Conservation (phyloP, 83 land plant species). For the Thuja plicata region DNA sequence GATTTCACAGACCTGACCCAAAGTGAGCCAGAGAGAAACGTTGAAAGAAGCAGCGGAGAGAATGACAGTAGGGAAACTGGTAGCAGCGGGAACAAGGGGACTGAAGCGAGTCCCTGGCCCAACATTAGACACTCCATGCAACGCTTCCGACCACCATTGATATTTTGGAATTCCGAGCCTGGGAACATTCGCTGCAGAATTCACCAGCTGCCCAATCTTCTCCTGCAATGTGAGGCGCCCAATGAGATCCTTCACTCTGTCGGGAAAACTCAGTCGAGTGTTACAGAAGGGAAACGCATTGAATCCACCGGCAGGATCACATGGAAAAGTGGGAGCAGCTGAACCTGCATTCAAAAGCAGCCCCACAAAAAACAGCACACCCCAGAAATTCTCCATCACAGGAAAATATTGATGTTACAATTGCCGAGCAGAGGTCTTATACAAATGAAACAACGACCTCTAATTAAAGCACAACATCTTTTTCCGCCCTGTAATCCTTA, state of each 20-base stretch:
- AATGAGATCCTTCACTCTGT: conserved; percentile 12
- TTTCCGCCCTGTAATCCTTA: too few relatives aligned
- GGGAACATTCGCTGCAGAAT: conserved; percentile 20
- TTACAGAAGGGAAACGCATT: too few relatives aligned
- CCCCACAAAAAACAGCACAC: too few relatives aligned
- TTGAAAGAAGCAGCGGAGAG: conserved; percentile 76
- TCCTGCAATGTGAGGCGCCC: conserved; percentile 22
- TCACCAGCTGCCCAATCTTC: conserved; percentile 36
- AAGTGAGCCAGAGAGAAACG: conserved; percentile 62
- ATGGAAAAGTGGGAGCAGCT: too few relatives aligned
- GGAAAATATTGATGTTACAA: too few relatives aligned
- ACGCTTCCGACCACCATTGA: conserved; percentile 55
- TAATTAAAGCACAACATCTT: too few relatives aligned
- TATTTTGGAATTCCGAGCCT: conserved; percentile 41
- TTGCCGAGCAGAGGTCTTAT: too few relatives aligned
- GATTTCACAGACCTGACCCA: conserved; percentile 47
- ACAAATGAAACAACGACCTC: too few relatives aligned
- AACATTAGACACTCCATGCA: conserved; percentile 40
- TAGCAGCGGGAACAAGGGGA: conserved; percentile 57
- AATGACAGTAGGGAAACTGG: conserved; percentile 83
- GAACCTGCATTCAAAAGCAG: too few relatives aligned
- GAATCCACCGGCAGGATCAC: too few relatives aligned
- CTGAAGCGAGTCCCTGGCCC: conserved; percentile 33
- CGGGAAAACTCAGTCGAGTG: too few relatives aligned
- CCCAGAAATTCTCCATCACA: too few relatives aligned